Conservation (phyloP, 1,139 yeast species). For the Saccharomycopsis hybrid region DNA sequence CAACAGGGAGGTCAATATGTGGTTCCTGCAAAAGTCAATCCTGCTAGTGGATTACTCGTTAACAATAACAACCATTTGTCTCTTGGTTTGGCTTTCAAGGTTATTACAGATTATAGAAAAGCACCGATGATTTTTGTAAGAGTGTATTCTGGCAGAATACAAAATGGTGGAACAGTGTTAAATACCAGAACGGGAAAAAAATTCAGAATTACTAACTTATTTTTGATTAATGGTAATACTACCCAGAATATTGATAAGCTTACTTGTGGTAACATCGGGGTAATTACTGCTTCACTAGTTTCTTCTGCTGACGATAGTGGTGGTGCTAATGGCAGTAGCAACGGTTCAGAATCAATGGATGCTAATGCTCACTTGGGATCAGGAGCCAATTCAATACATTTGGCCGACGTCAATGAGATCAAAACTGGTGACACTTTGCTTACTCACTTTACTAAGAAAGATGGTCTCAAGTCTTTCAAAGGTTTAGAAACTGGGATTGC, state of each 20-base stretch:
- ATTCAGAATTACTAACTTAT: slow-evolving; percentile 58
- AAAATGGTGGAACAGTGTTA: slow-evolving; percentile 52
- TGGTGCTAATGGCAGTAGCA: not conserved
- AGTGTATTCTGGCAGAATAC: slow-evolving; percentile 75
- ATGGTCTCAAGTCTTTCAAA: slow-evolving; percentile 36
- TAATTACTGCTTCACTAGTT: slow-evolving; percentile 54
- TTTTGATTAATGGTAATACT: slow-evolving; percentile 83
- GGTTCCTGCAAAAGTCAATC: slow-evolving; percentile 35
- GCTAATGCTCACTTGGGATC: slow-evolving; percentile 23
- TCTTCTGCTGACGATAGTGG: slow-evolving; percentile 5
- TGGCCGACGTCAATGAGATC: slow-evolving; percentile 41
- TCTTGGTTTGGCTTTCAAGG: slow-evolving; percentile 88
- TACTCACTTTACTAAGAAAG: slow-evolving; percentile 45
- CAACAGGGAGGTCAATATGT: slow-evolving; percentile 14
- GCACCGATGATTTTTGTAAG: slow-evolving; percentile 84
- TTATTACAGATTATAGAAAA: slow-evolving; percentile 73
- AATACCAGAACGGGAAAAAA: slow-evolving; percentile 68
- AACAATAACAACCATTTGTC: slow-evolving; percentile 52
- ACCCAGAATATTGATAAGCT: slow-evolving; percentile 65
- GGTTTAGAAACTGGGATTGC: slow-evolving; percentile 42
- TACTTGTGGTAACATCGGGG: slow-evolving; percentile 83
- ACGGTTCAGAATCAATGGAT: slow-evolving; percentile 22
- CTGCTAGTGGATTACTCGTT: slow-evolving; percentile 43
- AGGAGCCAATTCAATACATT: not conserved
- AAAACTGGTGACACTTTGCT: slow-evolving; percentile 88